A percentile compares a stretch with the other conserved stretches of the same genome.
Conservation (phyloP, 1,284 basidiomycete genomes). For the Sphagnurus paluster region DNA sequence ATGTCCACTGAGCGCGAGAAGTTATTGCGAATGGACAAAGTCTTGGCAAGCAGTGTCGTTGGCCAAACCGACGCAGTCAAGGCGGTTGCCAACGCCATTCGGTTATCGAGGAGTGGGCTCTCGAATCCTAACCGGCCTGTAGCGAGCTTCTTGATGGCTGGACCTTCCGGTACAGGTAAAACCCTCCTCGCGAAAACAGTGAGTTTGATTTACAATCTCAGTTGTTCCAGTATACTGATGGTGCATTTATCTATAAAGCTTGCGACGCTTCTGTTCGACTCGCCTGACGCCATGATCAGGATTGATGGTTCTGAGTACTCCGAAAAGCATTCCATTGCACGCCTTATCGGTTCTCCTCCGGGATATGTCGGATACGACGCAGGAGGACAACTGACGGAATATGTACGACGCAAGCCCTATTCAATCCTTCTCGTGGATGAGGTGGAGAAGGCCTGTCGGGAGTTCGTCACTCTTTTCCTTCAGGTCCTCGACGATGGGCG, state of each 20-base stretch:
- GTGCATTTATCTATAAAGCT: conserved; percentile 68
- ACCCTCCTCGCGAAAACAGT: conserved; percentile 91
- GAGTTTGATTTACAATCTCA: conserved; percentile 28
- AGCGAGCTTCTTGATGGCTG: conserved; percentile 92
- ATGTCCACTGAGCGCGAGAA: conserved; percentile 93
- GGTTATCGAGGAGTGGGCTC: conserved; percentile 88
- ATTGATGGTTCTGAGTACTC: conserved; percentile 93
- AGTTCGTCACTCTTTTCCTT: conserved; percentile 90
- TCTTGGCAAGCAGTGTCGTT: conserved; percentile 70
- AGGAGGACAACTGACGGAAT: conserved; percentile 91
- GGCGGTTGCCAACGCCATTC: conserved; percentile 89
- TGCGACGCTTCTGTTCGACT: conserved; percentile 87
- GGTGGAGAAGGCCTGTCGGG: conserved; percentile 88
- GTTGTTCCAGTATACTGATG: conserved; percentile 12
- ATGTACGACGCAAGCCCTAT: conserved; percentile 86
- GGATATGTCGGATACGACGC: conserved; percentile 89
- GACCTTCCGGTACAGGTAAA: conserved; percentile 89
- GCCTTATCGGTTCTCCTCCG: conserved; percentile 86
- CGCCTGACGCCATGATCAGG: conserved; percentile 87
- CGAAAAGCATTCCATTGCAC: conserved; percentile 90
- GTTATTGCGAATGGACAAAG: conserved; percentile 76
- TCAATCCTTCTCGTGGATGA: conserved; percentile 82
- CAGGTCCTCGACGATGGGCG: conserved; percentile 97
- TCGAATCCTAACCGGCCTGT: conserved; percentile 84
- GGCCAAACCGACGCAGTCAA: conserved; percentile 90